Conservation (phyloP, 805 yeast genomes). For the Cyberlindnera xylosilytica region DNA sequence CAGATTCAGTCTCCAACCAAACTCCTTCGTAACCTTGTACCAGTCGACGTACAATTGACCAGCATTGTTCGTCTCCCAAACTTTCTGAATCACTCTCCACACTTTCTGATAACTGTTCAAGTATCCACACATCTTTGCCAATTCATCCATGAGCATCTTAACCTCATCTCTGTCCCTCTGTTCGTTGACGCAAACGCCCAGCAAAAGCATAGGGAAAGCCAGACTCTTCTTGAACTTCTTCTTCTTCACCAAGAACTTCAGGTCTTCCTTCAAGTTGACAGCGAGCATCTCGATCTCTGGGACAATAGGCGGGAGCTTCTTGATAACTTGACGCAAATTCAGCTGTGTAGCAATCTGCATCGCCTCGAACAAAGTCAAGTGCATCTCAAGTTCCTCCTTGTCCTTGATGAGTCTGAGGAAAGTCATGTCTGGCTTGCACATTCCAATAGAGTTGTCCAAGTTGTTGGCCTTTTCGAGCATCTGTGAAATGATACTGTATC, state of each 20-base stretch:
- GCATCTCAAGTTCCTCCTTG: slow-evolving; percentile 48
- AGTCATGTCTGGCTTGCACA: slow-evolving; percentile 43
- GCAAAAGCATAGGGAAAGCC: slow-evolving; percentile 39
- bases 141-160: slow-evolving; percentile 24
- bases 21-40: slow-evolving; percentile 35
- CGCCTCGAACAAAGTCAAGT: slow-evolving; percentile 56
- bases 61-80: slow-evolving; percentile 36
- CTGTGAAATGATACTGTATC: slow-evolving; percentile 16
- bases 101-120: slow-evolving; percentile 32
- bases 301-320: slow-evolving; percentile 47
- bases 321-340: slow-evolving; percentile 50
- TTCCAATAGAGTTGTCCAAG: slow-evolving; percentile 41
- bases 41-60: slow-evolving; percentile 38
- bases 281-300: slow-evolving; percentile 49
- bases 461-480: slow-evolving; percentile 26
- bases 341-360: slow-evolving; percentile 52
- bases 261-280: slow-evolving; percentile 45
- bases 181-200: slow-evolving; percentile 32
- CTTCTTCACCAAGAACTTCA: slow-evolving; percentile 48
- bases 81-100: slow-evolving; percentile 35
- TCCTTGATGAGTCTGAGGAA: slow-evolving; percentile 31
- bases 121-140: slow-evolving; percentile 32
- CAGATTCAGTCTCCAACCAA: slow-evolving; percentile 38
- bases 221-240: slow-evolving; percentile 44
- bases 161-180: slow-evolving; percentile 25